Evolutionary conservation across 139 green algal species (phyloP).

Genomic region (Chlamydomonas sp.): DNA sequence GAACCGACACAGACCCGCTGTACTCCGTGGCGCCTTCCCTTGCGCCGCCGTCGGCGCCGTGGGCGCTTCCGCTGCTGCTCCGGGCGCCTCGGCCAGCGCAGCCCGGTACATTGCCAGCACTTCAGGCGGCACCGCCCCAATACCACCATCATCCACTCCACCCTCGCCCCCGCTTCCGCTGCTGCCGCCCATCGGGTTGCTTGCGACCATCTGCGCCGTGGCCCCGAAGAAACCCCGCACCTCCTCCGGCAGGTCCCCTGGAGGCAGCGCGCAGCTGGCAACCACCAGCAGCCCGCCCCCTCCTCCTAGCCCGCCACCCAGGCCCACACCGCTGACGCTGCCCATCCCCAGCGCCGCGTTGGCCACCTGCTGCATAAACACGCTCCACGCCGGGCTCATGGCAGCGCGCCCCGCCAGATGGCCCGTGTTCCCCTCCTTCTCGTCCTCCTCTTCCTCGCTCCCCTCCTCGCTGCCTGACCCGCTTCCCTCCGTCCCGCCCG

Average conservation of each 20-base stretch:
- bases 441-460: background rate
- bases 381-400: constrained; percentile 20
- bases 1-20: background rate
- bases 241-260: background rate
- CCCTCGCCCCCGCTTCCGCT: no score
- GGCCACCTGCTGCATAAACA: constrained; percentile 13
- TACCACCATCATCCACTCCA: background rate
- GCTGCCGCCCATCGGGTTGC: no score
- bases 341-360: background rate
- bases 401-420: background rate
- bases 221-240: constrained; percentile 6
- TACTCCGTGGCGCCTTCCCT: background rate
- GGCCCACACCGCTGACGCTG: background rate
- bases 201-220: background rate
- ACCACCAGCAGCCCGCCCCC: constrained; percentile 9
- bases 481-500: background rate
- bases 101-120: background rate
- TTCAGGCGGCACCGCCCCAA: no score
- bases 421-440: background rate
- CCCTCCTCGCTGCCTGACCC: background rate
- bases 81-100: no score
- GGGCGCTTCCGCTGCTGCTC: background rate
- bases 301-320: background rate
- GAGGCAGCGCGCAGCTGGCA: background rate
- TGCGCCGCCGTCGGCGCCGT: background rate